Evolutionary conservation across 2,329 filamentous ascomycete genomes (phyloP).

Genomic region (Fusarium continuum): DNA sequence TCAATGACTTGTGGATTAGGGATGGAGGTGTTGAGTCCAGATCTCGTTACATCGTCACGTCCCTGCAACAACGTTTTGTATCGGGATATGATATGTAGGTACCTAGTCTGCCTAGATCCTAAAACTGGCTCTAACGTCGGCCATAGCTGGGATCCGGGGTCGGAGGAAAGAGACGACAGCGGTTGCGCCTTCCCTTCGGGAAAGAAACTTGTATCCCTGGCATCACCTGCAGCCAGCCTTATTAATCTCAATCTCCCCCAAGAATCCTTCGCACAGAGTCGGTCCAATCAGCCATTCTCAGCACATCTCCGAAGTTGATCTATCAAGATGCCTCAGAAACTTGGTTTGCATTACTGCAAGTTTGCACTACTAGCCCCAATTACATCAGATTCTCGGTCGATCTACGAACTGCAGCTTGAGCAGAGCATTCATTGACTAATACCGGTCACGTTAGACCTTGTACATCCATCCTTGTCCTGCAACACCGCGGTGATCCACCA

Average conservation of each 20-base stretch:
- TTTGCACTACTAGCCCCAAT: not conserved
- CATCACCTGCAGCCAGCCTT: not conserved
- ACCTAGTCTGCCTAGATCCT: no score
- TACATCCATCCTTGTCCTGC: not conserved
- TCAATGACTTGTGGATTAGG: not conserved
- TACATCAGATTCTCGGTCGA: not conserved
- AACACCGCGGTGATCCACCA: slow-evolving; percentile 1
- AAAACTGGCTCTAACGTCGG: slow-evolving; percentile 14
- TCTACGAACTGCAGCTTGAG: slow-evolving; percentile 5
- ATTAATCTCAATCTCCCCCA: not conserved
- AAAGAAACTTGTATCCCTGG: not conserved
- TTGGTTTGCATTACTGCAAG: not conserved
- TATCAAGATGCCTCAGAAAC: no score
- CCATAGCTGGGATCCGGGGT: slow-evolving; percentile 29
- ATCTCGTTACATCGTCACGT: slow-evolving; percentile 17
- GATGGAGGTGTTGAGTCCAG: not conserved
- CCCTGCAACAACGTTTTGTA: not conserved
- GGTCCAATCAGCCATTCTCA: not conserved
- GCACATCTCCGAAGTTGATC: not conserved
- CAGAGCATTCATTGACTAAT: slow-evolving; percentile 3
- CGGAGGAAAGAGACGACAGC: slow-evolving; percentile 23
- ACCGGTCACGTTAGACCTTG: not conserved
- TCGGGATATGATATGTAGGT: not conserved
- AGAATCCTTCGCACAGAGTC: not conserved
- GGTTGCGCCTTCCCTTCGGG: slow-evolving; percentile 1